Evolutionary conservation across 352 stramenopile species (phyloP), one percentile per base, ranked within the genome.

Genomic region (Pythium aphanidermatum): DNA sequence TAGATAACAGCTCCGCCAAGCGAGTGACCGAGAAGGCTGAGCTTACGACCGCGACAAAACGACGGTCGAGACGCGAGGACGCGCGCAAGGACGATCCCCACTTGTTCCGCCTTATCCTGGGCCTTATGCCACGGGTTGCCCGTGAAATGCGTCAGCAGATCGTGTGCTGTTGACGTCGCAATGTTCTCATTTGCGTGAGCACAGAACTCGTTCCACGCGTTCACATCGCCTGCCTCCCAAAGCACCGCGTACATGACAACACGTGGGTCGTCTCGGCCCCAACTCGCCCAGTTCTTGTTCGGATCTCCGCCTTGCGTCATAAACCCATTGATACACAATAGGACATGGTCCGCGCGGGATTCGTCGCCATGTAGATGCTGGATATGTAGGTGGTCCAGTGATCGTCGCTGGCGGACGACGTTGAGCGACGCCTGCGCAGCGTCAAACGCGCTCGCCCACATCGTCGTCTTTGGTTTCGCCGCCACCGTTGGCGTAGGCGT

Each of bases 251-350:
- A 93, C 16, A 86, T 58, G 6, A 68, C 76, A 21, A 66, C 53
- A 25, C 52, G 12, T 13, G 17, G 16, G 43, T 67, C 46, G 9
- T 46, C 48, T 14, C 57, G 34, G 26, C 51, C 69, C 77, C 76
- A 89, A 6, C 49, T 55, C 8, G 51, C 51, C 81, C 81, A 93
- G 46, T 90, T 90, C 33, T 36, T 52, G 16, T 46, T 64, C 27
- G 78, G 76, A 42, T 89, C 78, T 17, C 71, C 62, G 38, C 73
- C 69, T 26, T 91, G 76, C 21, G 81, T 91, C 81, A 93, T 93
- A 52, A 93, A 93, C 14, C 81, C 81, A 42, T 90, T 93, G 55
- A 93, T 73, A 43, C 78, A 89, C 32, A 93, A 63, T 48, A 90
- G 40, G 16, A 91, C 64, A 47, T 86, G 76, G 20, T 68, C 66